Evolutionary conservation across 2,329 filamentous ascomycete genomes (phyloP), one percentile per base, ranked within the genome.

Genomic region (Colletotrichum viniferum): DNA sequence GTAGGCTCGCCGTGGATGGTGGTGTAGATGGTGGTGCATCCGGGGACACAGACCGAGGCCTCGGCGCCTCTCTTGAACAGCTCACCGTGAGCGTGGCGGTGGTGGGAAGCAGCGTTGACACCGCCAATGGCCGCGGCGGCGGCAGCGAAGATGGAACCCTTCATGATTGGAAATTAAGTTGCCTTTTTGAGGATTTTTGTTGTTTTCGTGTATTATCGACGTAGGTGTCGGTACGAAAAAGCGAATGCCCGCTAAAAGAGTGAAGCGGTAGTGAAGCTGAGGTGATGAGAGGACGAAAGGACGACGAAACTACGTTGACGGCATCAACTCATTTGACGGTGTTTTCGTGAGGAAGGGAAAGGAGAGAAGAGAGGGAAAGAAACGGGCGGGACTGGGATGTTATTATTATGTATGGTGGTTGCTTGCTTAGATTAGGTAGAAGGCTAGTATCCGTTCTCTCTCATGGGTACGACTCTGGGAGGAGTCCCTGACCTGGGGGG

Each of bases 161-260:
- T 97, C 95, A 97, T 97, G 56, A 82, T 94, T 87, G 83, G 80
- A 73, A 80, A 73, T 80, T 83, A 80, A 80, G 82, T 82, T 79
- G 79, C 78, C 80, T 78, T 69, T 77, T 78, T 76, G 70, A 72
- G 72, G 68, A 74, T 69, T 78, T 81, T 79, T 80, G 78, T 80
- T 52, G 43, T 52, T 52, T 52, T 52, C 43, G 77, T 80, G 74
- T 80, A 79, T 80, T 80, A 79, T 81, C 75, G 72, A 78, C 74
- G 43, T 74, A 32, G 26, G 38, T 71, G 81, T 84, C 73, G 69
- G 56, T 38, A 58, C 69, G 34, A 24, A 26, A 48, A 75, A 94
- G 94, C 86, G 92, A 94, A 88, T 92, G 93, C 91, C 94, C 94
- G 94, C 94, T 96, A 87, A 96, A 95, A 85, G 94, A 95, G 92